Evolutionary conservation across 345 rosid species (phyloP), one percentile per base, ranked within the genome.

Genomic region (Eucalyptus curtisii): DNA sequence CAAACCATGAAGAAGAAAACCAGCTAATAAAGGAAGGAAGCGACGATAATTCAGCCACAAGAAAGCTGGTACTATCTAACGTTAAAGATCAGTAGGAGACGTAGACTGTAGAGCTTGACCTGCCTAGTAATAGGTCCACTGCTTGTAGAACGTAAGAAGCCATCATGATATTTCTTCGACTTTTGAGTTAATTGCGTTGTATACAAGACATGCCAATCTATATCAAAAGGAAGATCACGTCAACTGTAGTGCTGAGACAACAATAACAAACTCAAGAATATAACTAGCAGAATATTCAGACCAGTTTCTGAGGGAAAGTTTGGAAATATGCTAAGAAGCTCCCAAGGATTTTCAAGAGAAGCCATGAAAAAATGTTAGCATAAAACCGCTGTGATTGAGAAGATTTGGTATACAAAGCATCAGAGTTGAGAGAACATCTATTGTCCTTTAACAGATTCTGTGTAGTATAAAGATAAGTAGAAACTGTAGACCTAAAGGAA

Each of bases 121-220:
- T 95, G 94, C 90, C 93, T 92, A 86, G 91, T 91, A 79, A 91
- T 86, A 45, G 91, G 87, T 90, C 96, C 94, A 90, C 87, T 48
- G 50, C 24, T 40, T 66, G 90, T 52, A 84, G 93, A 91, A 30
- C 87, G 89, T 84, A 95, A 85, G 89, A 90, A 93, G 84, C 97
- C 96, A 89, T 95, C 96, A 68, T 93, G 95, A 90, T 42, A 42
- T 42, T 93, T 95, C 90, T 94, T 95, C 44, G 94, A 92, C 89
- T 93, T 93, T 81, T 93, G 95, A 88, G 94, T 94, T 71, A 93
- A n/a, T 5, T 2, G 15, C 1, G 13, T 10, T 47, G 48, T 47
- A 47, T 47, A 47, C 50, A 49, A 49, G 50, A 49, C 95, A 14
- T 49, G 50, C 52, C 52, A 49, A 49, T 49, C 52, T 49, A 49